Base-by-base conservation (phyloP, 108 stramenopile genomes). In the Cyclotella kingstonii region DNA sequence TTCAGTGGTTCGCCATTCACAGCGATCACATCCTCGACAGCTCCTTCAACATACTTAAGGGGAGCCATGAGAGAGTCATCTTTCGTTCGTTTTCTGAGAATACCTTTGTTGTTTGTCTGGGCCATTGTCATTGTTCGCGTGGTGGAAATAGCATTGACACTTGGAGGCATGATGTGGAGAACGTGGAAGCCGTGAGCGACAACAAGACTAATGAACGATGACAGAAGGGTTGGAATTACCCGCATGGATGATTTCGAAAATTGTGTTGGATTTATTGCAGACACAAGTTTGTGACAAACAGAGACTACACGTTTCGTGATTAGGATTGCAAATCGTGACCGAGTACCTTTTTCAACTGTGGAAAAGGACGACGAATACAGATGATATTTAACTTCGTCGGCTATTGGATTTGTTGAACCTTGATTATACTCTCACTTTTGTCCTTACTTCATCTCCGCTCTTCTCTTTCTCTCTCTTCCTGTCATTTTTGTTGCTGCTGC, bases 1-100 rank as follows among this genome's bases (percentile, higher is more conserved):
- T 51, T 38, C 35, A 53, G 29, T 11, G 63, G 39, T 28, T 64
- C 38, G 34, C 30, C 36, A 40, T 57, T 54, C 27, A 57, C 43
- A 28, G 54, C 65, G 11, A 45, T 19, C 6, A 46, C n/a, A 38
- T 67, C 49, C 49, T 50, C 49, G 49, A 11, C 27, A 1, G 49
- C 12, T 14, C 49, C 66, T 18, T 67, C 45, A 18, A 54, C 57
- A 45, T 67, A 67, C 25, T 49, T 38, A 19, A 67, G 66, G 21
- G 66, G 66, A 27, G 55, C 46, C 2, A n/a, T 30, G 9, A 33
- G 33, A 14, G 12, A 22, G 46, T 29, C 60, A 39, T n/a, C n/a
- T n/a, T 61, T 61, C 25, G 66, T 23, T 3, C 66, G 66, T 47
- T 67, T 55, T 26, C 66, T 54, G 29, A 64, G 11, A 22, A 31